Evolutionary conservation across 129 eudicot species (phyloP), one percentile per base, ranked within the genome.

Genomic region (Saposhnikovia divaricata): DNA sequence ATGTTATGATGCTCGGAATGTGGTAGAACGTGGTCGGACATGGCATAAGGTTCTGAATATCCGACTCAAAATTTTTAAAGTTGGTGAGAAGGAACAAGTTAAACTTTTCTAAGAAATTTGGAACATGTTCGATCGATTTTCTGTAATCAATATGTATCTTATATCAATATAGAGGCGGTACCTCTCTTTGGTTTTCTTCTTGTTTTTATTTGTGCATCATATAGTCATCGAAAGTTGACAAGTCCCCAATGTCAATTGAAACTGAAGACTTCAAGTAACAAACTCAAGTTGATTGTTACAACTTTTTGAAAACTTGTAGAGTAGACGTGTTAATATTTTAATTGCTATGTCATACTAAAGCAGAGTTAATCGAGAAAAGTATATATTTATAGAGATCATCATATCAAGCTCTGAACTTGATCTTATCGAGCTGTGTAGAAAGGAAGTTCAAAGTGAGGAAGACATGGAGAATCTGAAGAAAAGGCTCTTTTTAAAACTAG

Each of bases 361-460:
- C 53, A 38, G 14, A 9, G 1, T 40, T 9, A 50, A 11, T 23
- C 9, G 61, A 11, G 47, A 61, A 73, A 73, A 73, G 51, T 73
- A 9, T 42, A 38, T 38, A 7, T 7, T 13, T 59, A 31, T 12
- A 42, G 47, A n/a, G 0, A 73, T 21, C 47, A 73, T 43, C 5
- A 43, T 10, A n/a, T 23, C 55, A 44, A 73, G 53, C 27, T 72
- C 31, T 71, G 45, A 71, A 71, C 72, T 61, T 50, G 77, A 42
- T 46, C 47, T 82, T 44, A 82, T 66, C 61, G 82, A 47, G 75
- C 43, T 76, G 42, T 45, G 80, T 37, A 46, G 15, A 23, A 27
- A 79, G 39, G 51, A 50, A 37, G 25, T 51, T 40, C 48, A 48
- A 40, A 78, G 69, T 79, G 27, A 74, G 59, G 84, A 69, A 80